A percentile compares a stretch with the other conserved stretches of the same genome.
Conservation (phyloP, 768 basidiomycete species). For the Tylopilus rubrobrunneus region DNA sequence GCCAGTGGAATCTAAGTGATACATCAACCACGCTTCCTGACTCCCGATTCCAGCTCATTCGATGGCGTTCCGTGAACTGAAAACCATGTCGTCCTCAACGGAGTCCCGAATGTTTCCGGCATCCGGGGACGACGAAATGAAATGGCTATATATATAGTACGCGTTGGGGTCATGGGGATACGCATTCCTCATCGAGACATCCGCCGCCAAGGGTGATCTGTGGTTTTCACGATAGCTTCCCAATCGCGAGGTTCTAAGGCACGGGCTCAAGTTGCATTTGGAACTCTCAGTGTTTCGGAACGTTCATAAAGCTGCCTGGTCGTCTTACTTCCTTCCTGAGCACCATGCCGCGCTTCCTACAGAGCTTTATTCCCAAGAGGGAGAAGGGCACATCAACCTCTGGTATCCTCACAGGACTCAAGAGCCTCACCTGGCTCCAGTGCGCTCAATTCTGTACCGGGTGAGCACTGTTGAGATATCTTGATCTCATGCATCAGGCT, state of each 20-base stretch:
- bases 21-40: background rate
- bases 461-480: slow-evolving; percentile 24
- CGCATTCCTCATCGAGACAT: slow-evolving; percentile 1
- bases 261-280: background rate
- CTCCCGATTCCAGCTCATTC: slow-evolving; percentile 2
- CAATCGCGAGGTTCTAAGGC: background rate
- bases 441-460: slow-evolving; percentile 58
- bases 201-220: background rate
- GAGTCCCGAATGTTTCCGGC: slow-evolving; percentile 2
- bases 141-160: background rate
- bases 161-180: background rate
- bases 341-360: slow-evolving; percentile 35
- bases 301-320: slow-evolving; percentile 11
- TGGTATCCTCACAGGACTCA: slow-evolving; percentile 42
- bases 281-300: slow-evolving; percentile 2
- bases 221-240: background rate
- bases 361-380: slow-evolving; percentile 45
- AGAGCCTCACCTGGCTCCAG: slow-evolving; percentile 48
- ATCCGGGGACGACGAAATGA: background rate
- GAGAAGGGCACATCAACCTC: slow-evolving; percentile 37
- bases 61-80: background rate
- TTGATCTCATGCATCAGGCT: background rate
- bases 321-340: background rate
- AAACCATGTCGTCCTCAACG: background rate
- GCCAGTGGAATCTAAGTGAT: background rate